Base-by-base conservation (phyloP, 2,329 filamentous ascomycete species). In the Ambrosiella cleistominuta region DNA sequence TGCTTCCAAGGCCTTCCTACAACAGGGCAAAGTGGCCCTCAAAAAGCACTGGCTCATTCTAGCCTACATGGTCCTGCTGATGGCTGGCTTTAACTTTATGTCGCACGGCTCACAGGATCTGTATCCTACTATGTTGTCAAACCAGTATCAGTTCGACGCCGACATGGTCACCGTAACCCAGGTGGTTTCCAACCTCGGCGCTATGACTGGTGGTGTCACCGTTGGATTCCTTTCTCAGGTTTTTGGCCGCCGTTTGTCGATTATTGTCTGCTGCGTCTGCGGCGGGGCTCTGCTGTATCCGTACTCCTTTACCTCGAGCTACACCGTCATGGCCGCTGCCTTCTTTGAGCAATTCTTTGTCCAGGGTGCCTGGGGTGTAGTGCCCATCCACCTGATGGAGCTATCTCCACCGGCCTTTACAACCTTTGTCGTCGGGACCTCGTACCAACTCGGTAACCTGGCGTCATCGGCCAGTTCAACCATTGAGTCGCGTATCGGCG, bases 311-410 rank as follows among this genome's bases (percentile, higher is more conserved):
- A 81, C 82, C 2, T 70, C 74, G 13, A 74, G 71, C 56, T 80
- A 84, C 68, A 65, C 72, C 1, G 69, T 74, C 35, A 75, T 86
- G 4, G 82, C 80, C 0, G 82, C 77, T 1, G 75, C 75, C 1
- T 82, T 81, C 2, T 93, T 93, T 68, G 77, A 90, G 70, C 85
- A 88, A 66, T 87, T 88, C 67, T 85, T 79, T 65, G 83, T 88
- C 1, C 84, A 88, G 66, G 85, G 85, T 19, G 84, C 84, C 0
- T 88, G 85, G 85, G 85, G 78, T 38, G 80, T 85, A 1, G 80
- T 86, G n/a, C 83, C 83, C 13, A 86, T 88, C 57, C 85, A 89
- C 64, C 72, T 89, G 5, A 88, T 88, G 78, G 85, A 89, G 66
- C 73, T 89, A 5, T 83, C 80, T 0, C 86, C 85, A 0, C 82